Base-by-base conservation (phyloP, 192 early-diverging fungal genomes). In the Chytriomyces sp. region DNA sequence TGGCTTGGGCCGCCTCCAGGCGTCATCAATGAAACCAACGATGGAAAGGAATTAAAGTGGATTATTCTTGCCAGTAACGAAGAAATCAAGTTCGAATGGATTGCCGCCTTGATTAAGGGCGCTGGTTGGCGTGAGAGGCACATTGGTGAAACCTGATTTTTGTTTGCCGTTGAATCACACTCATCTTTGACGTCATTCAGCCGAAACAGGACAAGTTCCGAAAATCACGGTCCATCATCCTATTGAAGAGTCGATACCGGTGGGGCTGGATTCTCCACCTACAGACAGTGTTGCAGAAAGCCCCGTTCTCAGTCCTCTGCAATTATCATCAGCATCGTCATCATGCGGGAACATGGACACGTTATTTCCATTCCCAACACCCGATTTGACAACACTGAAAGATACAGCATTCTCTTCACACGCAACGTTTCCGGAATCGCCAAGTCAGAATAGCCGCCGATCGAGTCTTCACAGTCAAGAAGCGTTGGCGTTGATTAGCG, bases 21-120 rank as follows among this genome's bases (percentile, higher is more conserved):
- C 1, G 65, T 57, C 8, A n/a, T 77, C 3, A 77, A 77, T 67
- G 76, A 77, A 77, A 77, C 76, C 24, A 69, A 67, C 44, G 49
- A 75, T 10, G 73, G 73, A 18, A 60, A 69, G 26, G 76, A 77
- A 57, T 57, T 77, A 4, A 59, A 61, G 53, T 77, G 76, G 76
- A 69, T 77, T 2, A 26, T 77, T 5, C 24, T 61, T 13, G 76
- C 67, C 16, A 11, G 16, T 5, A 20, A 9, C 9, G 64, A 57
- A 48, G 57, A 50, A 16, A 9, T 45, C 6, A 77, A 77, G 43
- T 16, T 67, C 9, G 53, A 77, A 67, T 77, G 65, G 65, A 77
- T 77, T 45, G 64, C 44, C 6, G 66, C 65, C 5, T 77, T 77
- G 24, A 8, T 77, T 26, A 69, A 69, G 26, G 76, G 50, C 5